Percentiles rank a stretch among this genome's conserved stretches.
These are phyloP conservation scores for Phoma sp. DNA, from an alignment of 2,329 filamentous ascomycete genomes.

Conservation along the genomic window DNA sequence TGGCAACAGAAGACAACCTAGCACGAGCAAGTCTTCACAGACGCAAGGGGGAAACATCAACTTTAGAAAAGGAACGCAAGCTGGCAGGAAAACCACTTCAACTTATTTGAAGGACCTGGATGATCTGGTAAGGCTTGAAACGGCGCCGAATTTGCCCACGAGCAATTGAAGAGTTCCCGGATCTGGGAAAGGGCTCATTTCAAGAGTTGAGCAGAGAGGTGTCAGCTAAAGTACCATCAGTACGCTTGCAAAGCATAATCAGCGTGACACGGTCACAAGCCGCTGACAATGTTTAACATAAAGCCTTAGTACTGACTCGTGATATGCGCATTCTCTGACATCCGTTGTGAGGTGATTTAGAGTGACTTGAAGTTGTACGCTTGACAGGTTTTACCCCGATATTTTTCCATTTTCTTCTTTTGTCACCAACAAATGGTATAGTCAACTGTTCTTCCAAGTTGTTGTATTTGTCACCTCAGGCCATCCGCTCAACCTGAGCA, in stretches of 20 bases:
- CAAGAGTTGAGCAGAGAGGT: not conserved
- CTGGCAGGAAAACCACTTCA: conserved; percentile 32
- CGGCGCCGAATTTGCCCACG: not conserved
- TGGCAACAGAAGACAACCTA: not conserved
- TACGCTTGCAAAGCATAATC: not conserved
- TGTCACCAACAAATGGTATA: no score
- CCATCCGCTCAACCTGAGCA: not conserved
- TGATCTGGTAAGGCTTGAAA: conserved; percentile 28
- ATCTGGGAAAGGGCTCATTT: not conserved
- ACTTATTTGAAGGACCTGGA: conserved; percentile 39
- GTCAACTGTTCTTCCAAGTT: not conserved
- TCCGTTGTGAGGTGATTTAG: no score
- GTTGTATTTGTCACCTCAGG: not conserved
- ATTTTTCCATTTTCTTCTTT: no score
- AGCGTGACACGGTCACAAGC: not conserved
- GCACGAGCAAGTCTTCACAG: not conserved
- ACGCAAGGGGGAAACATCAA: not conserved
- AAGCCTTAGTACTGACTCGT: no score
- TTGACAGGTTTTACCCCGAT: no score
- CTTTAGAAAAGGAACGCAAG: not conserved
- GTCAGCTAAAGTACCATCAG: not conserved
- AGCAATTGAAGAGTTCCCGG: not conserved
- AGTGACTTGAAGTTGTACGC: no score
- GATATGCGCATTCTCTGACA: no score
- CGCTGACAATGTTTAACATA: not conserved